These are phyloP conservation scores for Neofusicoccum parvum DNA, from an alignment of 2,329 filamentous ascomycete genomes.

Conservation along the genomic window DNA sequence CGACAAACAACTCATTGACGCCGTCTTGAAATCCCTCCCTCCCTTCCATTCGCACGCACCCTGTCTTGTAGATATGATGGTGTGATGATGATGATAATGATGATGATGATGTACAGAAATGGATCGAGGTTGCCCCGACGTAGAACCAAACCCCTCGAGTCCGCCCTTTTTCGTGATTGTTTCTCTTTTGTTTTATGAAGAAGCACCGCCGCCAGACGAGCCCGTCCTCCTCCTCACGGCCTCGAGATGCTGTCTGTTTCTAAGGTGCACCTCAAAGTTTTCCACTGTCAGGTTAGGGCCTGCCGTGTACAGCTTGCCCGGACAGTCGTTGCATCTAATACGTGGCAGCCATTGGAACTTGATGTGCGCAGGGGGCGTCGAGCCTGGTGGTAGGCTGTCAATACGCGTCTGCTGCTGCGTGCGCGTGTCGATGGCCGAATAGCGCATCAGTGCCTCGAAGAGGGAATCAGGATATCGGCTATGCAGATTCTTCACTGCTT, in stretches of 20 bases:
- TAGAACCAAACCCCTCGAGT: not conserved
- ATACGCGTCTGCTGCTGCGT: conserved; percentile 66
- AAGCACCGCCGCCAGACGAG: not conserved
- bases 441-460: conserved; percentile 91
- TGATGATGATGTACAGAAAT: conserved; percentile 16
- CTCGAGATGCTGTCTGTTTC: conserved; percentile 70
- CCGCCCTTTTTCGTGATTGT: not conserved
- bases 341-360: conserved; percentile 84
- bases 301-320: conserved; percentile 90
- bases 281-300: conserved; percentile 81
- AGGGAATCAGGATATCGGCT: conserved; percentile 73
- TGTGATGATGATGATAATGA: not conserved
- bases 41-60: not conserved
- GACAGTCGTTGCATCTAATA: conserved; percentile 90
- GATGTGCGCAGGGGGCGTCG: conserved; percentile 62
- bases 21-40: not conserved
- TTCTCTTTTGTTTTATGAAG: not conserved
- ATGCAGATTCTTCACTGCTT: conserved; percentile 72
- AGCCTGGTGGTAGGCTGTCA: conserved; percentile 48
- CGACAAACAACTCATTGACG: not conserved
- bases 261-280: conserved; percentile 92
- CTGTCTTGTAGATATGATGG: conserved; percentile 6
- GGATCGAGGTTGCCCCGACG: not conserved
- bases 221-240: conserved; percentile 38
- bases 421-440: conserved; percentile 74